phyloP scores from a whole-genome alignment of 2,329 filamentous ascomycete species.

The Colletotrichum graminicola region DNA sequence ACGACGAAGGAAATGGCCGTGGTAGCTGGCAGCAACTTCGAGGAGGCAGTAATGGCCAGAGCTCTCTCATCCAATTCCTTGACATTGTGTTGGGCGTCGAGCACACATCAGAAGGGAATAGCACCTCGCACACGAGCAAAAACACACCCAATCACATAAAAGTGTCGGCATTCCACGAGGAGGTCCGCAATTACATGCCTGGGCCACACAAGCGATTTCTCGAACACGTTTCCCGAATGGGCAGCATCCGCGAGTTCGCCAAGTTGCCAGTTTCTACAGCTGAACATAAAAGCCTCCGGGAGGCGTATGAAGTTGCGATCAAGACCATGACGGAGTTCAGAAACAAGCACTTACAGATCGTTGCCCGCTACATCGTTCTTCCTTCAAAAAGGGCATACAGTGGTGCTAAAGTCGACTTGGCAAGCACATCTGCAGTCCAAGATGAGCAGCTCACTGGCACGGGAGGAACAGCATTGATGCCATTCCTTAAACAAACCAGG shows the following conservation, averaged over 20 bases:
- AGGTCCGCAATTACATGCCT: constrained; percentile 93
- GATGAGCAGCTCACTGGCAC: constrained; percentile 78
- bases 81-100: constrained; percentile 88
- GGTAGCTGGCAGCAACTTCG: constrained; percentile 80
- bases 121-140: constrained; percentile 45
- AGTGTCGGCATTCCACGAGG: constrained; percentile 61
- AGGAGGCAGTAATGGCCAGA: constrained; percentile 95
- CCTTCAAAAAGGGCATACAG: constrained; percentile 67
- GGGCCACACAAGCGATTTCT: constrained; percentile 85
- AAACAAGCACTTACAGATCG: constrained; percentile 90
- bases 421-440: constrained; percentile 57
- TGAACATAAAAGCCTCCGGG: constrained; percentile 59
- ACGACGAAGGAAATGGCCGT: constrained; percentile 78
- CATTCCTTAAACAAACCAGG: constrained; percentile 88
- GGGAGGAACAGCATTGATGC: constrained; percentile 87
- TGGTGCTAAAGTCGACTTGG: constrained; percentile 52
- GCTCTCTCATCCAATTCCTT: constrained; percentile 92
- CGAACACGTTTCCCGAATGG: constrained; percentile 73
- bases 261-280: constrained; percentile 63
- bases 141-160: constrained; percentile 20
- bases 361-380: constrained; percentile 89
- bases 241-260: constrained; percentile 81
- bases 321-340: constrained; percentile 81
- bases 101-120: constrained; percentile 65
- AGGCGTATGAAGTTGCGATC: constrained; percentile 77